A percentile compares a stretch with the other conserved stretches of the same genome.
Conservation (phyloP, 805 yeast species). For the Spathaspora girioi region DNA sequence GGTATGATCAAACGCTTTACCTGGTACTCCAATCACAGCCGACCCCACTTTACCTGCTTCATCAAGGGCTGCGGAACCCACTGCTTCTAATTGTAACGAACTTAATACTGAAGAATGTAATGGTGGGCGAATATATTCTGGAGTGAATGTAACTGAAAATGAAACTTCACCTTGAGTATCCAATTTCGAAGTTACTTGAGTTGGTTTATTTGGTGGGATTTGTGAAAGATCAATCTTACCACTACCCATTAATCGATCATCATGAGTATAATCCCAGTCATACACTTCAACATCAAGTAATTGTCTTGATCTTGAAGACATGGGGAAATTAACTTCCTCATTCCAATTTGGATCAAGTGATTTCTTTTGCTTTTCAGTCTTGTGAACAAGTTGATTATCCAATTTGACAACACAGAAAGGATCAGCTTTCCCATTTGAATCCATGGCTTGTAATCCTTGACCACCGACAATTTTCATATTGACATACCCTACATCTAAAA, state of each 20-base stretch:
- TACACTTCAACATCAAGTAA: slow-evolving; percentile 46
- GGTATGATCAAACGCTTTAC: slow-evolving; percentile 37
- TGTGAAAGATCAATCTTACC: slow-evolving; percentile 47
- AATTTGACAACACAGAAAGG: slow-evolving; percentile 56
- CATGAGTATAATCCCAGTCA: slow-evolving; percentile 81
- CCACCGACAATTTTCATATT: slow-evolving; percentile 57
- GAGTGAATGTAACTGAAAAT: slow-evolving; percentile 52
- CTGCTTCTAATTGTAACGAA: slow-evolving; percentile 41
- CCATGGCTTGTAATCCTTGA: slow-evolving; percentile 52
- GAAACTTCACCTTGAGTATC: slow-evolving; percentile 65
- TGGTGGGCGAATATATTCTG: slow-evolving; percentile 66
- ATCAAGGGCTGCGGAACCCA: slow-evolving; percentile 24
- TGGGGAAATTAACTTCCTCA: slow-evolving; percentile 55
- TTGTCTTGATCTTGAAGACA: slow-evolving; percentile 60
- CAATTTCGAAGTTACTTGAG: slow-evolving; percentile 47
- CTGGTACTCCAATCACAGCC: slow-evolving; percentile 31
- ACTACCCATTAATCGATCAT: slow-evolving; percentile 57
- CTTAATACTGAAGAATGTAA: slow-evolving; percentile 31
- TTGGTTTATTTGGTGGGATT: slow-evolving; percentile 43
- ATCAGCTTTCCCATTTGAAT: slow-evolving; percentile 74
- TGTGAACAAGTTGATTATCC: slow-evolving; percentile 53
- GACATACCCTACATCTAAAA: slow-evolving; percentile 65
- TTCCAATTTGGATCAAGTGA: slow-evolving; percentile 76
- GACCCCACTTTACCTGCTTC: slow-evolving; percentile 23
- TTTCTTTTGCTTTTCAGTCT: slow-evolving; percentile 60